phyloP scores from a whole-genome alignment of 345 rosid genomes.

The Cardiospermum halicacabum region DNA sequence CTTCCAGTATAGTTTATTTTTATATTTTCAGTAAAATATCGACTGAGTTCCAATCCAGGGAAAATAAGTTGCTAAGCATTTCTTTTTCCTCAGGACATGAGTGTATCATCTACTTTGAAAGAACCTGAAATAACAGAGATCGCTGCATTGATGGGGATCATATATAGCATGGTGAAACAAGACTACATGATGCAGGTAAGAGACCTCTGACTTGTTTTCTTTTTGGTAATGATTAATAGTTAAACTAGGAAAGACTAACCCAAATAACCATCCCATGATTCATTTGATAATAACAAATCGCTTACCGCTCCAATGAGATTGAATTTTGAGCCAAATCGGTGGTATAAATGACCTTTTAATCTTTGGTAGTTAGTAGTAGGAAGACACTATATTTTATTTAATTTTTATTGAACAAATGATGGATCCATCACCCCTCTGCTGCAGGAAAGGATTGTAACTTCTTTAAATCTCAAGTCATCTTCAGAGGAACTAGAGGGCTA shows the following conservation, averaged over 20 bases:
- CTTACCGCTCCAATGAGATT: too few species aligned
- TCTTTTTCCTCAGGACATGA: conserved; percentile 27
- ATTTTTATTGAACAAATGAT: background rate
- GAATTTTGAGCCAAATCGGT: too few species aligned
- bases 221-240: background rate
- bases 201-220: background rate
- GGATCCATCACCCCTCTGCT: background rate
- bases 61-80: background rate
- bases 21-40: background rate
- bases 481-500: conserved; percentile 62
- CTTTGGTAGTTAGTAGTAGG: background rate
- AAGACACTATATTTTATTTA: background rate
- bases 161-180: conserved; percentile 74
- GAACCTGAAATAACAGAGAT: conserved; percentile 40
- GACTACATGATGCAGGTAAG: conserved; percentile 75
- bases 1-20: background rate
- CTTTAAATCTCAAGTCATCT: conserved; percentile 52
- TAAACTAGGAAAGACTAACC: too few species aligned
- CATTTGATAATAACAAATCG: too few species aligned
- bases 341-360: too few species aligned
- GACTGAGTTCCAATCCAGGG: background rate
- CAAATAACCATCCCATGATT: too few species aligned
- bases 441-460: conserved; percentile 66
- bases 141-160: conserved; percentile 47
- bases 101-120: conserved; percentile 10